These are phyloP conservation scores for Clarireedia sp. DNA, from an alignment of 2,329 filamentous ascomycete genomes.

Conservation along the genomic window DNA sequence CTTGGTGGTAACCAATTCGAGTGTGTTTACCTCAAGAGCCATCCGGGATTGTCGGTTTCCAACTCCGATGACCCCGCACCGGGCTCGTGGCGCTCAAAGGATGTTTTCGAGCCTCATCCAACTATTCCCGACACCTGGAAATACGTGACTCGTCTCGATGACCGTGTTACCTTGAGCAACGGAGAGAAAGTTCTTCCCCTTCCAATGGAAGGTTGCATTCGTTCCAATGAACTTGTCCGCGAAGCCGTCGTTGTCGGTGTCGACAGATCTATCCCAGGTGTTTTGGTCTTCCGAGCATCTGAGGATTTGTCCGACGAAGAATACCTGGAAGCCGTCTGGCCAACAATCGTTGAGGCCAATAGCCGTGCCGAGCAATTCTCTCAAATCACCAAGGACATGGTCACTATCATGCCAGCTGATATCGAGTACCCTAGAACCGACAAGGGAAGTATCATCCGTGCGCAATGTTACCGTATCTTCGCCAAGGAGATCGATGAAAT, in stretches of 20 bases:
- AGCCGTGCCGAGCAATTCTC: slow-evolving; percentile 43
- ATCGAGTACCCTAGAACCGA: slow-evolving; percentile 41
- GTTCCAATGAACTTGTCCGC: slow-evolving; percentile 42
- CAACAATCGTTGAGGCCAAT: slow-evolving; percentile 45
- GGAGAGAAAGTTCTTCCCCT: slow-evolving; percentile 42
- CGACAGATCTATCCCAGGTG: slow-evolving; percentile 42
- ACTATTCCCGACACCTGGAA: slow-evolving; percentile 37
- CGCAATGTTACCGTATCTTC: slow-evolving; percentile 40
- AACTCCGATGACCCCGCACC: slow-evolving; percentile 37
- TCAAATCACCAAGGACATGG: slow-evolving; percentile 44
- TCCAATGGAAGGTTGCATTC: slow-evolving; percentile 44
- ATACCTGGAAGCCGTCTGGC: slow-evolving; percentile 41
- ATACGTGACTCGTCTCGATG: slow-evolving; percentile 38
- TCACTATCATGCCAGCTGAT: slow-evolving; percentile 39
- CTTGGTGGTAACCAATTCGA: slow-evolving; percentile 27
- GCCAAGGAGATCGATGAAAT: slow-evolving; percentile 35
- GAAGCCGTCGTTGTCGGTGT: slow-evolving; percentile 52
- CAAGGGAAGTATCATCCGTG: slow-evolving; percentile 46
- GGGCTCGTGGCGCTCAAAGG: slow-evolving; percentile 37
- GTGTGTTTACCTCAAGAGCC: slow-evolving; percentile 31
- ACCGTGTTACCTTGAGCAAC: slow-evolving; percentile 38
- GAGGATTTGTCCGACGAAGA: slow-evolving; percentile 35
- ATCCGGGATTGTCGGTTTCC: slow-evolving; percentile 31
- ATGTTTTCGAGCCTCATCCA: slow-evolving; percentile 37
- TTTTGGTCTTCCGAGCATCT: slow-evolving; percentile 44